These are phyloP conservation scores for Persicaria tinctoria DNA, from an alignment of 148 eudicot genomes.

Conservation along the genomic window DNA sequence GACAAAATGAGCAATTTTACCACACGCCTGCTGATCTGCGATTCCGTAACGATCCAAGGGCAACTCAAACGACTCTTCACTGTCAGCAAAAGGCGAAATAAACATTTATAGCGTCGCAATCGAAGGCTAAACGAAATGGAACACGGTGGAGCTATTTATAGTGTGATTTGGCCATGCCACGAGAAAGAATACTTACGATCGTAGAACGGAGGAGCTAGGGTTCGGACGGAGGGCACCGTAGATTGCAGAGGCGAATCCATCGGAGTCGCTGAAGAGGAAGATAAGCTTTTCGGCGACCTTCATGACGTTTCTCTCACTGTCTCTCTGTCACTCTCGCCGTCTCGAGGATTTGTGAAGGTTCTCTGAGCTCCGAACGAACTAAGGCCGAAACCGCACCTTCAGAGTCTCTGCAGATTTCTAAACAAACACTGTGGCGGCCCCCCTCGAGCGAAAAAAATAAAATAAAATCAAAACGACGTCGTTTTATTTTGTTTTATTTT, in stretches of 20 bases:
- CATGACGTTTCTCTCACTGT: constrained; percentile 21
- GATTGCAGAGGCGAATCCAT: constrained; percentile 38
- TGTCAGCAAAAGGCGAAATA: constrained; percentile 15
- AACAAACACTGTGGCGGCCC: no score
- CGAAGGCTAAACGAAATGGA: neutral
- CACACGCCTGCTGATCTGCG: constrained; percentile 46
- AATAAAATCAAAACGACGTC: no score
- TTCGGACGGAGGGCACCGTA: constrained; percentile 41
- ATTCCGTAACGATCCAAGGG: constrained; percentile 54
- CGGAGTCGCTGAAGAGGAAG: constrained; percentile 40
- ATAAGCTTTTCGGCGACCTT: constrained; percentile 52
- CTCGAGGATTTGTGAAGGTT: neutral
- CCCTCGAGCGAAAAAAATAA: no score
- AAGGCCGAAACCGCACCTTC: neutral
- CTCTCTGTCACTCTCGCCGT: neutral
- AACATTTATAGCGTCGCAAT: neutral
- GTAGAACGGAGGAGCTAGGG: constrained; percentile 33
- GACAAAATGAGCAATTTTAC: constrained; percentile 41
- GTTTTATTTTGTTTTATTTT: no score
- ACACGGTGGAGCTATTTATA: neutral
- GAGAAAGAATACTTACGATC: constrained; percentile 25
- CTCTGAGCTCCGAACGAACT: neutral
- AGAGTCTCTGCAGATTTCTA: no score
- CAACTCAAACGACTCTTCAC: constrained; percentile 49
- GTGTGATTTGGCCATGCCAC: neutral